Conservation (phyloP, 805 yeast species). For the Yamadazyma takamatsuzukensis region DNA sequence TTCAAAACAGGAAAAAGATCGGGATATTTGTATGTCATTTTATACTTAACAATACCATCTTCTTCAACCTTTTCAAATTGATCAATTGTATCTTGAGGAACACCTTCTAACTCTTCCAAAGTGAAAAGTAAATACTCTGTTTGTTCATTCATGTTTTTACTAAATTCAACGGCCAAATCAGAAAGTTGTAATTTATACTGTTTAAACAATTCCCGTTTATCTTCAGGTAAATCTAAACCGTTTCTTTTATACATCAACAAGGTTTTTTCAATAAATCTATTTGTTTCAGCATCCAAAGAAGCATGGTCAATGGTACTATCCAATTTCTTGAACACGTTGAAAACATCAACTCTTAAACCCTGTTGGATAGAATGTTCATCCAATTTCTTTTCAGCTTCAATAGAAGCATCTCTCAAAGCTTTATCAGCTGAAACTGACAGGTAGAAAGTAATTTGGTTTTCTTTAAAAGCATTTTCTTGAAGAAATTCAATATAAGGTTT, state of each 20-base stretch:
- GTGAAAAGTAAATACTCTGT: constrained; percentile 59
- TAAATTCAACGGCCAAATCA: constrained; percentile 51
- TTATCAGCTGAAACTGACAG: constrained; percentile 68
- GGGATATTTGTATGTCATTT: constrained; percentile 80
- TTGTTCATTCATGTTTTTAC: constrained; percentile 70
- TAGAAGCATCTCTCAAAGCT: constrained; percentile 68
- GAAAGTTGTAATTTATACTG: constrained; percentile 58
- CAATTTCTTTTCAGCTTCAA: constrained; percentile 55
- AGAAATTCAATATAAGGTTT: constrained; percentile 49
- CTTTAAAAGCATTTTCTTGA: constrained; percentile 43
- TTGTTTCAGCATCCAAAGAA: constrained; percentile 49
- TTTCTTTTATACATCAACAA: constrained; percentile 58
- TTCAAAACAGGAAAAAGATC: constrained; percentile 76
- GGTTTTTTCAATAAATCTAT: constrained; percentile 53
- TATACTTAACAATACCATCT: constrained; percentile 38
- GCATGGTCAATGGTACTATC: constrained; percentile 29
- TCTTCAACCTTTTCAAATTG: constrained; percentile 53
- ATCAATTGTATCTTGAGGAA: constrained; percentile 59
- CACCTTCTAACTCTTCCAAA: constrained; percentile 65
- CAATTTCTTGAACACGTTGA: constrained; percentile 52
- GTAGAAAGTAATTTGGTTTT: constrained; percentile 59
- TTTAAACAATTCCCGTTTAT: constrained; percentile 52
- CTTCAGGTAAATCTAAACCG: constrained; percentile 62
- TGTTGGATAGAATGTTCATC: constrained; percentile 61
- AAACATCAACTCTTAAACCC: constrained; percentile 53